These are phyloP conservation scores for Pichia kudriavzevii DNA, from an alignment of 1,139 yeast genomes.

Conservation along the genomic window DNA sequence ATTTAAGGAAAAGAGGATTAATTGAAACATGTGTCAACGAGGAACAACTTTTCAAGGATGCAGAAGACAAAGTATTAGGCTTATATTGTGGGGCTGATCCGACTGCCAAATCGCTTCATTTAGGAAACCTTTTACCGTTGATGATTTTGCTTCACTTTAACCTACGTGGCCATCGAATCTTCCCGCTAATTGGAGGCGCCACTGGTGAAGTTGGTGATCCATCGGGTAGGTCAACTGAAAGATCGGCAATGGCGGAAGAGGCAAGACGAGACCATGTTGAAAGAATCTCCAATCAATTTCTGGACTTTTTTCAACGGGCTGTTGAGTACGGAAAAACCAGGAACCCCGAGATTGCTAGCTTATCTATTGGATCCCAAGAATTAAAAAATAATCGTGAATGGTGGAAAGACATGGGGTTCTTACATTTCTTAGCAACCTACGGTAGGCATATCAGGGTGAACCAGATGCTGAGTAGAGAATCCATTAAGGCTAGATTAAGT, in stretches of 20 bases:
- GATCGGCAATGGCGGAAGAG: conserved; percentile 47
- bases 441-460: conserved; percentile 79
- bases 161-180: conserved; percentile 74
- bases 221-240: conserved; percentile 77
- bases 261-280: conserved; percentile 52
- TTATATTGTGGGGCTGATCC: conserved; percentile 97
- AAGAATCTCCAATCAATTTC: conserved; percentile 56
- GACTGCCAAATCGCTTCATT: conserved; percentile 78
- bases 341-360: conserved; percentile 31
- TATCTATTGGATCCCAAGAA: conserved; percentile 35
- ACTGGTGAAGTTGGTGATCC: conserved; percentile 98
- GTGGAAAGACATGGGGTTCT: conserved; percentile 76
- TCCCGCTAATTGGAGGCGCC: conserved; percentile 93
- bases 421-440: conserved; percentile 67
- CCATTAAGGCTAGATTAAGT: conserved; percentile 66
- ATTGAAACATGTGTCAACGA: conserved; percentile 45
- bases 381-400: conserved; percentile 60
- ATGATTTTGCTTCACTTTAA: conserved; percentile 79
- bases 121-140: conserved; percentile 84
- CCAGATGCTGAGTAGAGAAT: conserved; percentile 85
- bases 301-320: conserved; percentile 54
- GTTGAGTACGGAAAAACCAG: conserved; percentile 52
- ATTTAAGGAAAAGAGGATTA: conserved; percentile 40
- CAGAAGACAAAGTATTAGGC: conserved; percentile 38
- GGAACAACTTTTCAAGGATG: conserved; percentile 33